Evolutionary conservation across 768 basidiomycete species (phyloP).

Genomic region (Agaricus bisporus): DNA sequence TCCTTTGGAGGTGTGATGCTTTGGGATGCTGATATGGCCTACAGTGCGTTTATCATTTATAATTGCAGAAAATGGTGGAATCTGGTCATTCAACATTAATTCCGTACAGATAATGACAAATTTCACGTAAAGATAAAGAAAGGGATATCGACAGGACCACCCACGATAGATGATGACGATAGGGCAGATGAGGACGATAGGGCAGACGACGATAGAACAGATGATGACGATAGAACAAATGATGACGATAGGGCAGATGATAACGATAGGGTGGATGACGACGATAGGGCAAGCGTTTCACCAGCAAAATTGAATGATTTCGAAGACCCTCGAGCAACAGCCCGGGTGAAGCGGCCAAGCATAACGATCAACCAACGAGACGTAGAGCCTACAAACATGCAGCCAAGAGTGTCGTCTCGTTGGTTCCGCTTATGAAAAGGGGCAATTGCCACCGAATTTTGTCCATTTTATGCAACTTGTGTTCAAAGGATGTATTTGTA

Average conservation of each 20-base stretch:
- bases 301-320: background rate
- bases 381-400: background rate
- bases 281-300: background rate
- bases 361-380: conserved; percentile 14
- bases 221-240: conserved; percentile 8
- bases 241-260: no score
- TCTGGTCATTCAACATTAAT: background rate
- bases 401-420: conserved; percentile 17
- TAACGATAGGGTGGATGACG: background rate
- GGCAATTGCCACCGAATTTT: background rate
- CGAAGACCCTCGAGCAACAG: conserved; percentile 27
- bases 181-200: background rate
- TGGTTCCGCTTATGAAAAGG: conserved; percentile 20
- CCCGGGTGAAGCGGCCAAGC: conserved; percentile 26
- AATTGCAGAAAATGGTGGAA: background rate
- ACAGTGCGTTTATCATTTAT: conserved; percentile 27
- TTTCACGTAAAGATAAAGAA: conserved; percentile 59
- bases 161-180: conserved; percentile 8
- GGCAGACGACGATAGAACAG: background rate
- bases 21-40: conserved; percentile 36
- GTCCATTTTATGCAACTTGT: no score
- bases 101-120: conserved; percentile 46
- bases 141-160: conserved; percentile 28
- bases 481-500: background rate
- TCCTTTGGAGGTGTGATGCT: conserved; percentile 57